Conservation (phyloP, 2,329 filamentous ascomycete genomes). For the Apiospora rasikravindrae region DNA sequence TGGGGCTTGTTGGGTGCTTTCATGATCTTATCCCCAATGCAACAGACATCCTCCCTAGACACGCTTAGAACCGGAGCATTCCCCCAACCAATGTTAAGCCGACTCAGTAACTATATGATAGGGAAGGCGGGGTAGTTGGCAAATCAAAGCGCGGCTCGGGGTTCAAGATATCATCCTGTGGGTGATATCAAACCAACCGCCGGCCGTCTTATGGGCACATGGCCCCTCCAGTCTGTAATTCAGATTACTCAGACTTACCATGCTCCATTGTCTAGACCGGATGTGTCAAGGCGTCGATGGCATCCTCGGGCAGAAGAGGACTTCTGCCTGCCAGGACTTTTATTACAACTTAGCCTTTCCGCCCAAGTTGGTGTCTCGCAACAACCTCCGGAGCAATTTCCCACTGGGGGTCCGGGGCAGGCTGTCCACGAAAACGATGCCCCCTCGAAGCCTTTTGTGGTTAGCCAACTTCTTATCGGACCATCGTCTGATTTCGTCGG, state of each 20-base stretch:
- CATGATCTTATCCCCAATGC: neutral
- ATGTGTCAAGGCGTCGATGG: neutral
- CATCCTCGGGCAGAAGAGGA: neutral
- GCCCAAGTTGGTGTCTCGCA: neutral
- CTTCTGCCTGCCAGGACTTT: neutral
- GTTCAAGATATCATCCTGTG: neutral
- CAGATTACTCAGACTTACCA: conserved; percentile 5
- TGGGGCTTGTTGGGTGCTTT: neutral
- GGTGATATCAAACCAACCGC: conserved; percentile 8
- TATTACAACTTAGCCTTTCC: neutral
- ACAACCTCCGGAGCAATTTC: conserved; percentile 8
- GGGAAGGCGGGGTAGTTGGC: conserved; percentile 2
- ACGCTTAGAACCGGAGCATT: neutral
- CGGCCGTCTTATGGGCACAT: neutral
- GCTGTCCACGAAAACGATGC: neutral
- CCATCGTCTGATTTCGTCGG: conserved; percentile 4
- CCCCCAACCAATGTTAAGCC: neutral
- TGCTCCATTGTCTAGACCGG: neutral
- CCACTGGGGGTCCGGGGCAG: neutral
- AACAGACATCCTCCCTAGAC: neutral
- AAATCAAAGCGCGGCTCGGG: neutral
- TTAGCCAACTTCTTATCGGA: neutral
- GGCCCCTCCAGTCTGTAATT: neutral
- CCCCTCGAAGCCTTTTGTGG: neutral
- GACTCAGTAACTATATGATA: neutral